Conservation (phyloP, 2,329 filamentous ascomycete genomes). For the Setomelanomma holmii region DNA sequence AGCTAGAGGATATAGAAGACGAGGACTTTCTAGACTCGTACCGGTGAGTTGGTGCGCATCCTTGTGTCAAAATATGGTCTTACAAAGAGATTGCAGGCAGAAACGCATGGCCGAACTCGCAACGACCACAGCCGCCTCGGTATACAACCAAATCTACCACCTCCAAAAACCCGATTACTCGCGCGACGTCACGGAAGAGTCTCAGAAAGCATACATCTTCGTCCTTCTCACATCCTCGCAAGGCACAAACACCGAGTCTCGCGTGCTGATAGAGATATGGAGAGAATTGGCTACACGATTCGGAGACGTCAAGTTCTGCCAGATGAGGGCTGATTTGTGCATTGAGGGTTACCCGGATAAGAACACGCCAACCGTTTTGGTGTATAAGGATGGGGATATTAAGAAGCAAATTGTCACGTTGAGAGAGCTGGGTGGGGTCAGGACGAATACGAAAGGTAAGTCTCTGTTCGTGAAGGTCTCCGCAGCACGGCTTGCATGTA, state of each 20-base stretch:
- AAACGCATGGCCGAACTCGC: conserved; percentile 86
- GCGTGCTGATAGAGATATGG: conserved; percentile 85
- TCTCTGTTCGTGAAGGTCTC: background rate
- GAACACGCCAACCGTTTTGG: conserved; percentile 91
- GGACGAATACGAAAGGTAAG: conserved; percentile 25
- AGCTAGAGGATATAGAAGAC: conserved; percentile 94
- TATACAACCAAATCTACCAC: conserved; percentile 91
- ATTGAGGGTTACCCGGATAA: conserved; percentile 96
- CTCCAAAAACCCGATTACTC: conserved; percentile 94
- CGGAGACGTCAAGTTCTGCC: conserved; percentile 96
- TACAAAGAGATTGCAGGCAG: conserved; percentile 56
- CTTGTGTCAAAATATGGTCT: background rate
- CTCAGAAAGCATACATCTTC: conserved; percentile 69
- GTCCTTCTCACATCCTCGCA: conserved; percentile 82
- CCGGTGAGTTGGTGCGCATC: conserved; percentile 54
- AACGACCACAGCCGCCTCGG: conserved; percentile 74
- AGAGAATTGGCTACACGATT: conserved; percentile 82
- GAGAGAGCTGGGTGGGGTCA: conserved; percentile 72
- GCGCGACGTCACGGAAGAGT: conserved; percentile 90
- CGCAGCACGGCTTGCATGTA: too few relatives aligned
- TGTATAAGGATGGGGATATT: conserved; percentile 94
- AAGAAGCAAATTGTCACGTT: conserved; percentile 91
- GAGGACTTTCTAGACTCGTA: conserved; percentile 90
- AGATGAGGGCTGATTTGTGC: conserved; percentile 89
- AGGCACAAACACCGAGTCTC: conserved; percentile 83